phyloP scores from a whole-genome alignment of 768 basidiomycete species.

The Tricholoma sp. region DNA sequence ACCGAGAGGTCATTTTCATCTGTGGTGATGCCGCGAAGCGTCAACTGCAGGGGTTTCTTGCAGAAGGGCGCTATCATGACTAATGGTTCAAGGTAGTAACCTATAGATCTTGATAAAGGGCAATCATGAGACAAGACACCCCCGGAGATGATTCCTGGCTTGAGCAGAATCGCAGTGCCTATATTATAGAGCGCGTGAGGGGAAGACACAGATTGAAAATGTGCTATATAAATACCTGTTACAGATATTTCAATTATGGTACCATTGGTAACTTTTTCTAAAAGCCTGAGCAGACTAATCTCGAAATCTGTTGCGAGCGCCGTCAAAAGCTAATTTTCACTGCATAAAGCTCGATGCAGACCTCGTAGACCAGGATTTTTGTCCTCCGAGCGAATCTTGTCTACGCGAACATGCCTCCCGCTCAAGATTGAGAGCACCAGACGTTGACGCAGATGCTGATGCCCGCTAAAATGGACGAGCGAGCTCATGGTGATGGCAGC shows the following conservation, averaged over 20 bases:
- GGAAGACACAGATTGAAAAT: neutral
- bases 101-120: conserved; percentile 81
- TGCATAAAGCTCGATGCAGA: conserved; percentile 23
- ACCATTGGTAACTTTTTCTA: conserved; percentile 93
- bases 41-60: conserved; percentile 80
- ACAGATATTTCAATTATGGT: conserved; percentile 94
- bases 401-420: conserved; percentile 78
- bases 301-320: conserved; percentile 67
- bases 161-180: conserved; percentile 91
- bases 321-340: neutral
- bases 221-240: conserved; percentile 54
- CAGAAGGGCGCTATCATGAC: conserved; percentile 90
- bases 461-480: conserved; percentile 67
- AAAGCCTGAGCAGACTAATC: conserved; percentile 77
- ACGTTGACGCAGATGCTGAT: conserved; percentile 78
- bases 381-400: conserved; percentile 86
- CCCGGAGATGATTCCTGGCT: conserved; percentile 88
- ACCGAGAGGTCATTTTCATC: conserved; percentile 92
- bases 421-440: conserved; percentile 88
- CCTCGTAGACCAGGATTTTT: conserved; percentile 95
- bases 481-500: conserved; percentile 30
- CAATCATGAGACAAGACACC: conserved; percentile 83
- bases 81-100: conserved; percentile 91
- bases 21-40: conserved; percentile 85
- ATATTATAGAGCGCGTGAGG: neutral